These are phyloP conservation scores for Wallacemonas sp. DNA, from an alignment of 208 protist species.

Conservation along the genomic window DNA sequence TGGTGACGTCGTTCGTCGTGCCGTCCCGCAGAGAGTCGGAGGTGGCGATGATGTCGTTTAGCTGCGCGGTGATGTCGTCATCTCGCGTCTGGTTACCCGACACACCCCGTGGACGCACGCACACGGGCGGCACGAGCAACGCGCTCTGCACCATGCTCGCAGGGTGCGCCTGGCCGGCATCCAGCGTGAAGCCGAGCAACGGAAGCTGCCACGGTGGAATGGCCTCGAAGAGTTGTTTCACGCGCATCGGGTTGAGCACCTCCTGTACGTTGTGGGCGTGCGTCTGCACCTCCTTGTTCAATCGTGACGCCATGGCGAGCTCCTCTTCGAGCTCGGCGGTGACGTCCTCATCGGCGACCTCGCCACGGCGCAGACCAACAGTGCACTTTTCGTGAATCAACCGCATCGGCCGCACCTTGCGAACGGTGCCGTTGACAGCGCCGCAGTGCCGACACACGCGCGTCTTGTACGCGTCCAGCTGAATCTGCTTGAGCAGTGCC, in stretches of 20 bases:
- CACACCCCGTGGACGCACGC: constrained; percentile 95
- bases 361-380: constrained; percentile 64
- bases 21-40: constrained; percentile 83
- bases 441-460: constrained; percentile 93
- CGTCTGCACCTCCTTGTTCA: constrained; percentile 57
- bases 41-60: constrained; percentile 90
- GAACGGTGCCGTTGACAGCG: constrained; percentile 92
- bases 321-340: constrained; percentile 36
- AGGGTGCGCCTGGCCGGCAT: constrained; percentile 64
- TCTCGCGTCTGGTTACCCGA: constrained; percentile 89
- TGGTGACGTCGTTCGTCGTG: constrained; percentile 49
- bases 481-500: constrained; percentile 75
- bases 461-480: constrained; percentile 89
- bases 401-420: constrained; percentile 70
- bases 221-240: constrained; percentile 89
- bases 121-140: constrained; percentile 96
- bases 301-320: constrained; percentile 39
- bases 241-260: constrained; percentile 93
- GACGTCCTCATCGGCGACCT: constrained; percentile 48
- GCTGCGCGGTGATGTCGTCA: constrained; percentile 98
- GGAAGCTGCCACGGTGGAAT: constrained; percentile 93
- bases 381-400: constrained; percentile 84
- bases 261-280: constrained; percentile 80
- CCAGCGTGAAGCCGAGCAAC: constrained; percentile 90
- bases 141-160: constrained; percentile 93